Evolutionary conservation across 2,329 filamentous ascomycete genomes (phyloP), one percentile per base, ranked within the genome.

Genomic region (Pochonia chlamydosporia): DNA sequence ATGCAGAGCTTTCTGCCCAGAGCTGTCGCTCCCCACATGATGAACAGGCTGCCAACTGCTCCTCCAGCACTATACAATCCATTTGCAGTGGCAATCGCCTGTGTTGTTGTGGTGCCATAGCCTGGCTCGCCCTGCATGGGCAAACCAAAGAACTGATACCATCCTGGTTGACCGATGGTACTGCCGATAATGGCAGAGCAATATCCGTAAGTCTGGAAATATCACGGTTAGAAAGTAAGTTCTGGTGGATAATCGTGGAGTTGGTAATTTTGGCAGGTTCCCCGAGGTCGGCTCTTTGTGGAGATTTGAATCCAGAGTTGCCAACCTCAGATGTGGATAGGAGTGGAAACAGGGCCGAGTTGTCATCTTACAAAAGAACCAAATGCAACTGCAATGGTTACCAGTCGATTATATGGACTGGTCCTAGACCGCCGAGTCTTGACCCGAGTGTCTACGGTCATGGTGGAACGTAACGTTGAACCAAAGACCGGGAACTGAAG

Each of bases 151-250:
- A 69, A 76, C 16, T 56, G 50, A 53, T 74, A 77, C 71, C 72
- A 77, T 51, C 73, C 73, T 3, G 73, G 71, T 46, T 77, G 73
- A 8, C 74, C 74, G 44, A 77, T 75, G 14, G 73, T 77, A 47
- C 70, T 73, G 33, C 67, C 64, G 31, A 77, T 76, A 31, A 76
- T 68, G 2, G 73, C 74, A 8, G 73, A 65, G 44, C 67, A 70
- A 52, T 76, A 76, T 20, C 74, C 73, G 51, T 76, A 76, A 11
- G 33, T 36, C 33, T 36, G 18, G 7, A 36, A 8, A 13, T 13
- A 28, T 7, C 13, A 28, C 7, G 26, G 26, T 28, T 13, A 28
- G 26, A 7, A 7, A 28, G 26, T n/a, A 28, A 28, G 26, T 13
- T 28, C 26, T 28, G 26, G 26, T 28, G 26, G 7, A 28, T 28